Percentiles rank a stretch among this genome's conserved stretches.
phyloP scores from a whole-genome alignment of 1,284 basidiomycete genomes.

The Irpex lacteus region DNA sequence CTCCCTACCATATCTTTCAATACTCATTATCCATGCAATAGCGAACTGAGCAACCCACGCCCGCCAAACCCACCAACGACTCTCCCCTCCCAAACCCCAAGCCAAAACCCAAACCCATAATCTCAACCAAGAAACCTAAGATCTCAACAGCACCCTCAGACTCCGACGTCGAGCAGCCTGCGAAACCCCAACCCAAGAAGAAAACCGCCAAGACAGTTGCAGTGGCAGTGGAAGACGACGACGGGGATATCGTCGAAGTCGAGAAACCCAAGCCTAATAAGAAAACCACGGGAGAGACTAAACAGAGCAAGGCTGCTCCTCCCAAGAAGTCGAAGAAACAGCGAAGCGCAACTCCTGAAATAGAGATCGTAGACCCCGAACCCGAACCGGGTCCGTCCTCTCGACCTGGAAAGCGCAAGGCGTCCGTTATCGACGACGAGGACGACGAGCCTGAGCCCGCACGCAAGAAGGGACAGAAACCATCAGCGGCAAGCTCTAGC shows the following conservation, averaged over 20 bases:
- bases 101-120: constrained; percentile 8
- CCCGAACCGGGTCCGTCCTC: constrained; percentile 9
- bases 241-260: constrained; percentile 15
- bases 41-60: not conserved
- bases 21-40: too few relatives aligned
- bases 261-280: constrained; percentile 1
- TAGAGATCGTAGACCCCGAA: constrained; percentile 17
- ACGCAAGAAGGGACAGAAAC: constrained; percentile 7
- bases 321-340: constrained; percentile 15
- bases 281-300: not conserved
- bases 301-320: not conserved
- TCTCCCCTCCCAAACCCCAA: not conserved
- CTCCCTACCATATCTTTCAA: too few relatives aligned
- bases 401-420: constrained; percentile 32
- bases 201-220: not conserved
- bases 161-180: not conserved
- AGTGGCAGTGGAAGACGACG: constrained; percentile 1
- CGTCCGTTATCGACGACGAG: constrained; percentile 1
- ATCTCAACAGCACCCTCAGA: not conserved
- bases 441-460: constrained; percentile 14
- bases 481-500: not conserved
- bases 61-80: not conserved
- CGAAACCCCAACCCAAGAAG: constrained; percentile 2
- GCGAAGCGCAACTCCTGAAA: constrained; percentile 1
- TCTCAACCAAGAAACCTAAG: constrained; percentile 10